Conservation (phyloP, 371 early-diverging fungal genomes). For the Globomyces sp. region DNA sequence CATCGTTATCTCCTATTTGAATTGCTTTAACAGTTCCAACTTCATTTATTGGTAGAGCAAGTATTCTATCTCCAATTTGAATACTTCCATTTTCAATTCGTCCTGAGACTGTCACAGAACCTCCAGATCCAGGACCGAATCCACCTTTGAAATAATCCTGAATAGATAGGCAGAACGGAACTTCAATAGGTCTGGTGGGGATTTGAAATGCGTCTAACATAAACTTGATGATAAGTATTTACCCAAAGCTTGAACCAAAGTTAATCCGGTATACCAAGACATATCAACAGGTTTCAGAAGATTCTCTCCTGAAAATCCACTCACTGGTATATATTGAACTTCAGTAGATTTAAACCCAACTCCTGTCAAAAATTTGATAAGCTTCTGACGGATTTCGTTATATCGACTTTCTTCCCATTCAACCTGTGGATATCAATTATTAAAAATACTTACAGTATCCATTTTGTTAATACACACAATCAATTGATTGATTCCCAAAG, state of each 20-base stretch:
- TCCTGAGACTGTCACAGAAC: conserved; percentile 79
- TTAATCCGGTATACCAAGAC: conserved; percentile 71
- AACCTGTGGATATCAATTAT: conserved; percentile 33
- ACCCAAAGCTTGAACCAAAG: conserved; percentile 57
- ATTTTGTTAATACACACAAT: conserved; percentile 93
- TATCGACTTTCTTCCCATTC: conserved; percentile 79
- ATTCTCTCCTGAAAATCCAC: conserved; percentile 89
- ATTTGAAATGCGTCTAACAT: conserved; percentile 63
- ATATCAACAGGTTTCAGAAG: conserved; percentile 45
- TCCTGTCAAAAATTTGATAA: conserved; percentile 64
- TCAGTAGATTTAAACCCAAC: conserved; percentile 74
- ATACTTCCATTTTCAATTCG: conserved; percentile 81
- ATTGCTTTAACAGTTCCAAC: conserved; percentile 73
- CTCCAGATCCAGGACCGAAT: conserved; percentile 42
- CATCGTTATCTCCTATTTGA: conserved; percentile 67
- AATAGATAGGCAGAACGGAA: conserved; percentile 78
- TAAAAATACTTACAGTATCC: conserved; percentile 60
- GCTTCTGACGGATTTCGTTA: conserved; percentile 62
- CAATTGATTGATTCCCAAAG: conserved; percentile 84
- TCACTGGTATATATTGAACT: conserved; percentile 78
- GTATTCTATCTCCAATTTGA: conserved; percentile 80
- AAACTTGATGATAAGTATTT: not conserved
- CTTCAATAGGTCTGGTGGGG: conserved; percentile 72
- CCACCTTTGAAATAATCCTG: conserved; percentile 83
- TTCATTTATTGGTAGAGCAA: conserved; percentile 80